Conservation (phyloP, 1,284 basidiomycete species). For the Chondrostereum purpureum region DNA sequence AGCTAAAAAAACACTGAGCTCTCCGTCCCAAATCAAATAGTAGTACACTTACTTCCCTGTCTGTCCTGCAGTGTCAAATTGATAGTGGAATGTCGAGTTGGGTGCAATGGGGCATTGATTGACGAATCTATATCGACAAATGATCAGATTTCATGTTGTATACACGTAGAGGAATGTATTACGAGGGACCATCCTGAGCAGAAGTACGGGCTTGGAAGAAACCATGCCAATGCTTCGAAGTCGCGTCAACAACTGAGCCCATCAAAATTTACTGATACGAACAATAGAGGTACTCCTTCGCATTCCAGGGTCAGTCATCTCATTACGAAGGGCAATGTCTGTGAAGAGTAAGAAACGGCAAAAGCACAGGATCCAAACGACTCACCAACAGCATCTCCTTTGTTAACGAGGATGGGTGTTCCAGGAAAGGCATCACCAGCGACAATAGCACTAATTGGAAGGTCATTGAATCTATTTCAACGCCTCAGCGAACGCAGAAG, state of each 20-base stretch:
- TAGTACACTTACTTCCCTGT: slow-evolving; percentile 19
- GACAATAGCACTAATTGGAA: slow-evolving; percentile 14
- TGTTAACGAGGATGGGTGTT: slow-evolving; percentile 17
- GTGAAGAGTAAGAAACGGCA: neutral
- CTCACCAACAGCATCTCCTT: slow-evolving; percentile 17
- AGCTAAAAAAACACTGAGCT: slow-evolving; percentile 3
- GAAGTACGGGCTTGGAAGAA: slow-evolving; percentile 22
- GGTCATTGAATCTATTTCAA: neutral
- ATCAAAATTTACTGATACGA: slow-evolving; percentile 4
- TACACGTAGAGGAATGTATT: too few relatives aligned
- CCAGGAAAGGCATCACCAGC: slow-evolving; percentile 21
- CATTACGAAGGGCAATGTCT: slow-evolving; percentile 18
- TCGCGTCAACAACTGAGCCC: neutral
- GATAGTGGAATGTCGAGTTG: slow-evolving; percentile 21
- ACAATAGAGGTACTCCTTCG: slow-evolving; percentile 22
- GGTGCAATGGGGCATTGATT: slow-evolving; percentile 41
- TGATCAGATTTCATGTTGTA: too few relatives aligned
- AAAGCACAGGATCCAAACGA: too few relatives aligned
- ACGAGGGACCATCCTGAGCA: slow-evolving; percentile 23
- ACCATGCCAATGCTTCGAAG: slow-evolving; percentile 22
- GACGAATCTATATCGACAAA: slow-evolving; percentile 23
- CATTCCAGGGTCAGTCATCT: slow-evolving; percentile 18
- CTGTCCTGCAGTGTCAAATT: slow-evolving; percentile 23
- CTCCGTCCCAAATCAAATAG: neutral
- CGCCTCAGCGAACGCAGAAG: neutral